These are phyloP conservation scores for Microglena sp. DNA, from an alignment of 139 green algal species.

Conservation along the genomic window DNA sequence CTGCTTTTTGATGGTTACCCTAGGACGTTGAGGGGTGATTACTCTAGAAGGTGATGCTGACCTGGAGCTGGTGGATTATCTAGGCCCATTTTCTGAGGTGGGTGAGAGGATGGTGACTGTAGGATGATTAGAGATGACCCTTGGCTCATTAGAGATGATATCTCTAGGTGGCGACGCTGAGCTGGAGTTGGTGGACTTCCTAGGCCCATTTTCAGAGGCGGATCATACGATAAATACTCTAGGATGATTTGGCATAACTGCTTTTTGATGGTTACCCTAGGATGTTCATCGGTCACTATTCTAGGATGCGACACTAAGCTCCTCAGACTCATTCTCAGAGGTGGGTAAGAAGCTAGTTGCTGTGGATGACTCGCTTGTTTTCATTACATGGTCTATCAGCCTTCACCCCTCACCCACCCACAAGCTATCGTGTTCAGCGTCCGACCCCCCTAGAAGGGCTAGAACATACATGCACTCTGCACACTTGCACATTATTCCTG, in stretches of 20 bases:
- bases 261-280: no score
- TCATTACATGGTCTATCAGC: no score
- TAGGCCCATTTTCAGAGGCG: slow-evolving; percentile 96
- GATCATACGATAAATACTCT: slow-evolving; percentile 98
- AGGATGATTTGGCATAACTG: no score
- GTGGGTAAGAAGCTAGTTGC: no score
- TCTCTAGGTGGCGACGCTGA: slow-evolving; percentile 94
- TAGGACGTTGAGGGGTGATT: no score
- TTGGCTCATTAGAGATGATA: no score
- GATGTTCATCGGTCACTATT: slow-evolving; percentile 99
- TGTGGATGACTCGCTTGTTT: no score
- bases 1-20: neutral
- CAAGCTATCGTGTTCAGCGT: slow-evolving; percentile 94
- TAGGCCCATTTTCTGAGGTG: slow-evolving; percentile 99
- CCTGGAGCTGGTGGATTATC: slow-evolving; percentile 93
- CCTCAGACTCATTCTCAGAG: slow-evolving; percentile 94
- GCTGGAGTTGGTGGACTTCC: slow-evolving; percentile 94
- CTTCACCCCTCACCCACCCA: neutral
- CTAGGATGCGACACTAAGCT: slow-evolving; percentile 96
- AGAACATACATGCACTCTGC: no score
- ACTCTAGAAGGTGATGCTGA: slow-evolving; percentile 94
- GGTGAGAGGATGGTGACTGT: slow-evolving; percentile 92
- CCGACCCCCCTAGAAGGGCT: slow-evolving; percentile 91
- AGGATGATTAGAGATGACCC: no score
- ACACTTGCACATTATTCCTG: no score